phyloP scores from a whole-genome alignment of 2,329 filamentous ascomycete genomes.

The Ceratocystis cubensis region DNA sequence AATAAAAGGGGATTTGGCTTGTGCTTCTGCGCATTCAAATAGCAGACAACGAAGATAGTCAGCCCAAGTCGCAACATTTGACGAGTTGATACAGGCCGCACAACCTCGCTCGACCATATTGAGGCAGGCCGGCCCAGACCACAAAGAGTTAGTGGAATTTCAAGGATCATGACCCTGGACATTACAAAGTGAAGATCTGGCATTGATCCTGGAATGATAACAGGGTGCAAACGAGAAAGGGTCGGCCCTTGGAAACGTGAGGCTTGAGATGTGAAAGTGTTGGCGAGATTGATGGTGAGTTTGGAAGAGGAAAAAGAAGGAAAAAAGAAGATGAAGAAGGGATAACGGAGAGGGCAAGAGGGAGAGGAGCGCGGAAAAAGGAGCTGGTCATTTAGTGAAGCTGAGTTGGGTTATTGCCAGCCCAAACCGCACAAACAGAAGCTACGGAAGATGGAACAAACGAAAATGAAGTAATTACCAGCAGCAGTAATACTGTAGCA shows the following conservation, averaged over 20 bases:
- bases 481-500: neutral
- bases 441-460: neutral
- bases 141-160: slow-evolving; percentile 8
- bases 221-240: slow-evolving; percentile 13
- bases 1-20: neutral
- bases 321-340: slow-evolving; percentile 3
- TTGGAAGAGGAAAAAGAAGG: slow-evolving; percentile 1
- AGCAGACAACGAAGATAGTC: neutral
- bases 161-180: slow-evolving; percentile 1
- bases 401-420: neutral
- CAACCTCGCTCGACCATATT: neutral
- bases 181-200: neutral
- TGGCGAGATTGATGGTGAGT: slow-evolving; percentile 4
- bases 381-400: neutral
- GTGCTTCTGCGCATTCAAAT: neutral
- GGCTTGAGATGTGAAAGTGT: slow-evolving; percentile 3
- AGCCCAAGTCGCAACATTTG: too few species aligned
- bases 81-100: neutral
- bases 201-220: slow-evolving; percentile 3
- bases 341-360: neutral
- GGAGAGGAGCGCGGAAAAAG: neutral
- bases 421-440: neutral
- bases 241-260: slow-evolving; percentile 6
- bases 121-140: neutral
- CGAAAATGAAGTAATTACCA: slow-evolving; percentile 2